A percentile compares a stretch with the other conserved stretches of the same genome.
These are phyloP conservation scores for Pistacia atlantica DNA, from an alignment of 345 rosid species.

Conservation along the genomic window DNA sequence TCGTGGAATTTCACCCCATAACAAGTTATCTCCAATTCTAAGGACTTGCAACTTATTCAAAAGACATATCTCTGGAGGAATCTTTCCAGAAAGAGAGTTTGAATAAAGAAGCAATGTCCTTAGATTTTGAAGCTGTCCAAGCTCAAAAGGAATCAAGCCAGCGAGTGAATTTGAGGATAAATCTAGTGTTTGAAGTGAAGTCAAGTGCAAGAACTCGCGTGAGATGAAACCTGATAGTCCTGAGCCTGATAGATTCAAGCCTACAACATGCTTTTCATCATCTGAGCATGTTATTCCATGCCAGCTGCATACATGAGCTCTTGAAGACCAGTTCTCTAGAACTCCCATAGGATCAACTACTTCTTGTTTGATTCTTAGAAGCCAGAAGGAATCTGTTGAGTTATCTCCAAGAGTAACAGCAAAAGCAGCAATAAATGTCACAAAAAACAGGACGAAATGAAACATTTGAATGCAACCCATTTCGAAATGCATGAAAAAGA, in stretches of 20 bases:
- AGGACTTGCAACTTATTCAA: conserved; percentile 63
- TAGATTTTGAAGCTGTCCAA: conserved; percentile 67
- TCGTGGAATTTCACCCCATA: conserved; percentile 57
- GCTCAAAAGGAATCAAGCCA: conserved; percentile 63
- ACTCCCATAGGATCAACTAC: conserved; percentile 49
- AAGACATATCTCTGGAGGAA: conserved; percentile 62
- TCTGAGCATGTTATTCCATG: conserved; percentile 65
- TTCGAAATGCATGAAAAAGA: conserved; percentile 20
- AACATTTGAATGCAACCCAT: conserved; percentile 37
- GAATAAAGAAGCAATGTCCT: conserved; percentile 59
- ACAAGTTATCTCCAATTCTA: conserved; percentile 64
- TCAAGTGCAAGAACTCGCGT: conserved; percentile 42
- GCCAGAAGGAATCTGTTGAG: conserved; percentile 47
- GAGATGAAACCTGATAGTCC: conserved; percentile 70
- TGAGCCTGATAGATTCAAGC: conserved; percentile 63
- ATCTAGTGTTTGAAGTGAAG: conserved; percentile 63
- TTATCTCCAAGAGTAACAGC: conserved; percentile 31
- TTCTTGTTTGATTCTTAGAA: conserved; percentile 53
- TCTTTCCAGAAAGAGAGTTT: conserved; percentile 65
- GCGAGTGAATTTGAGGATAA: conserved; percentile 59
- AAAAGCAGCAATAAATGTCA: conserved; percentile 25
- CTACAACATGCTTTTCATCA: conserved; percentile 43
- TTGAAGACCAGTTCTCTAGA: conserved; percentile 60
- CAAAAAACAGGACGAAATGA: conserved; percentile 31
- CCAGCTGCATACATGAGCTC: conserved; percentile 60